Base-by-base conservation (phyloP, 352 stramenopile species). In the Phytophthora agathidicida region DNA sequence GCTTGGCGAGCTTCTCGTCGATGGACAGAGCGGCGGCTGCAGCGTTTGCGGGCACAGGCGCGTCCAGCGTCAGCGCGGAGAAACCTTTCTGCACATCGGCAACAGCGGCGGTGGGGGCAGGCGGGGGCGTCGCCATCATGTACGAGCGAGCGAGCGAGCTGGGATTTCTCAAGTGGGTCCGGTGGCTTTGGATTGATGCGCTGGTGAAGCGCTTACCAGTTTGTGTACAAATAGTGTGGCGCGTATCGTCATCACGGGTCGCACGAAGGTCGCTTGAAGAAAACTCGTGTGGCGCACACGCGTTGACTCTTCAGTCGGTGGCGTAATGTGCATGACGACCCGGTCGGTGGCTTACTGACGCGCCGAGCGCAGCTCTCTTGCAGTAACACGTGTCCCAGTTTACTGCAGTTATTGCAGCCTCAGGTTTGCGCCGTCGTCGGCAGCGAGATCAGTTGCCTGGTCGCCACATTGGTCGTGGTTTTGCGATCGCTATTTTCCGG, bases 1-100 rank as follows among this genome's bases (percentile, higher is more conserved):
- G 64, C 44, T 79, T 73, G 13, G 70, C 68, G 42, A 93, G 56
- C 54, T 89, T 93, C 47, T 89, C 67, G 50, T 91, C 75, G 26
- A 86, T 62, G 10, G 74, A 71, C 35, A 88, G 68, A 22, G 73
- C 33, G 8, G 77, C 69, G 13, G 64, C 35, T 10, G 52, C 22
- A n/a, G 79, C 59, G 20, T 59, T 10, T 1, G 77, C 17, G 3
- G 70, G 46, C 0, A 66, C 41, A 14, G 70, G 32, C 3, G 63
- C 33, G 38, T 71, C 65, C 38, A 91, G 51, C 3, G 48, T 69
- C 16, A 91, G 64, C 28, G 73, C 60, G 7, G 77, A 86, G 62
- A 91, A 91, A 39, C 73, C 75, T 37, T 77, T 63, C 16, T 75
- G 59, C 44, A 80, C 55, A 50, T 39, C 50, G 53, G 59, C 61